A percentile compares a stretch with the other conserved stretches of the same genome.
Conservation (phyloP, 2,329 filamentous ascomycete species). For the Fusarium penzigii region DNA sequence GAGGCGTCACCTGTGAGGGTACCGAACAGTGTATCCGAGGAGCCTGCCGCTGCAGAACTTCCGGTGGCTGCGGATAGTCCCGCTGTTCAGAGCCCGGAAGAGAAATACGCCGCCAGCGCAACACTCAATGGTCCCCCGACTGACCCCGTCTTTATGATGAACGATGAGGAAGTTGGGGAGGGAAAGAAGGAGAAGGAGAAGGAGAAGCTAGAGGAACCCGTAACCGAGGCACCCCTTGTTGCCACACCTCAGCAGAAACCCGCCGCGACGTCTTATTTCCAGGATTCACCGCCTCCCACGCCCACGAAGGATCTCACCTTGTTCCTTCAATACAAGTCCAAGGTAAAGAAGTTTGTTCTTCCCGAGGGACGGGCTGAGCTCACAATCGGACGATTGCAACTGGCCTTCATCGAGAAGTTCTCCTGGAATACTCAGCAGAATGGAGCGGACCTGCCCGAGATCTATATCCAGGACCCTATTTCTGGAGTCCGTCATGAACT, state of each 20-base stretch:
- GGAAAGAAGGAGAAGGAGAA: constrained; percentile 18
- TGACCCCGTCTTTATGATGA: constrained; percentile 41
- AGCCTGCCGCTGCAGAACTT: constrained; percentile 37
- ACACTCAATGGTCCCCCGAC: constrained; percentile 60
- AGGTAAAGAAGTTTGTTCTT: constrained; percentile 94
- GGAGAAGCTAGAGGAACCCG: constrained; percentile 24
- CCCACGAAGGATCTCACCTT: constrained; percentile 85
- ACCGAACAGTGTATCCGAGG: constrained; percentile 65
- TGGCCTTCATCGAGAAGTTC: constrained; percentile 98
- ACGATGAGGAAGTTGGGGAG: constrained; percentile 14
- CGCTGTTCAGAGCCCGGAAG: constrained; percentile 62
- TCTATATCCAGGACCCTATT: constrained; percentile 94
- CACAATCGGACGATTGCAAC: constrained; percentile 82
- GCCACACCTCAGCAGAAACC: constrained; percentile 45
- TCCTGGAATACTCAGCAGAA: constrained; percentile 98
- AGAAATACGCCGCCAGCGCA: constrained; percentile 60
- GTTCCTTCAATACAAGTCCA: constrained; percentile 94
- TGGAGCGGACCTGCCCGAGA: constrained; percentile 89
- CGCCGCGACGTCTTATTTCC: constrained; percentile 50
- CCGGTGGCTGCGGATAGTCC: constrained; percentile 34
- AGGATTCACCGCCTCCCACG: constrained; percentile 63
- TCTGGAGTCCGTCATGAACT: constrained; percentile 97
- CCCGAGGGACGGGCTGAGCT: constrained; percentile 81
- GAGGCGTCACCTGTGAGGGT: constrained; percentile 66
- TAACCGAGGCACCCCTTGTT: constrained; percentile 24